These are phyloP conservation scores for Salix brachista DNA, from an alignment of 345 rosid genomes.

Conservation along the genomic window DNA sequence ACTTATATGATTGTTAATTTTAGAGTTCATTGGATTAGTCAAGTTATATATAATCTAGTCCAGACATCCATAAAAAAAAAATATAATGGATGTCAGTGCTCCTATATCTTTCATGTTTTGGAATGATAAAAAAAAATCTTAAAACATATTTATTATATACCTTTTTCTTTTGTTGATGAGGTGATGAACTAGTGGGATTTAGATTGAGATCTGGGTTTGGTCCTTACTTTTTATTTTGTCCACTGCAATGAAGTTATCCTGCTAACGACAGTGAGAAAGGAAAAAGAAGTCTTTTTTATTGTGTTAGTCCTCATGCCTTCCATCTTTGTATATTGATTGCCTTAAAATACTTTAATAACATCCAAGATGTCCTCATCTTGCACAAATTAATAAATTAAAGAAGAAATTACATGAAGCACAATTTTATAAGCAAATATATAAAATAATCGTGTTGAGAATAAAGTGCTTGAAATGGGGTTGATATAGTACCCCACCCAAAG, in stretches of 20 bases:
- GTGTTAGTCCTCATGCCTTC: background rate
- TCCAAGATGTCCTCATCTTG: background rate
- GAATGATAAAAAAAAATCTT: too few species aligned
- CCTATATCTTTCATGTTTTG: too few species aligned
- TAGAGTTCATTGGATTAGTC: accelerated
- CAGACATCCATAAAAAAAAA: too few species aligned
- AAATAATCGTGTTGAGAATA: background rate
- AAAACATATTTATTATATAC: too few species aligned
- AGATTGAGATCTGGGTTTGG: constrained; percentile 10
- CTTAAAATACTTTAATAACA: background rate
- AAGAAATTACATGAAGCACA: background rate
- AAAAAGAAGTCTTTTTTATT: background rate
- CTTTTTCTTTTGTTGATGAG: background rate
- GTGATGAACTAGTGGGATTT: background rate
- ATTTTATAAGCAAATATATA: background rate
- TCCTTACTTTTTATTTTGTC: constrained; percentile 8
- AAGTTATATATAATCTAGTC: too few species aligned
- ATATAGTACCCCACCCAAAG: background rate
- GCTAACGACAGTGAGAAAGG: background rate
- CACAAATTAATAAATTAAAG: background rate
- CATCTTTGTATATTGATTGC: background rate
- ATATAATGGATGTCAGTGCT: too few species aligned
- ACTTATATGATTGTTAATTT: too few species aligned
- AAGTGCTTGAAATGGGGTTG: background rate
- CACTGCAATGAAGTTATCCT: constrained; percentile 11